Evolutionary conservation across 164 flowering plant species (phyloP).

Genomic region (Nymphaea thermarum): DNA sequence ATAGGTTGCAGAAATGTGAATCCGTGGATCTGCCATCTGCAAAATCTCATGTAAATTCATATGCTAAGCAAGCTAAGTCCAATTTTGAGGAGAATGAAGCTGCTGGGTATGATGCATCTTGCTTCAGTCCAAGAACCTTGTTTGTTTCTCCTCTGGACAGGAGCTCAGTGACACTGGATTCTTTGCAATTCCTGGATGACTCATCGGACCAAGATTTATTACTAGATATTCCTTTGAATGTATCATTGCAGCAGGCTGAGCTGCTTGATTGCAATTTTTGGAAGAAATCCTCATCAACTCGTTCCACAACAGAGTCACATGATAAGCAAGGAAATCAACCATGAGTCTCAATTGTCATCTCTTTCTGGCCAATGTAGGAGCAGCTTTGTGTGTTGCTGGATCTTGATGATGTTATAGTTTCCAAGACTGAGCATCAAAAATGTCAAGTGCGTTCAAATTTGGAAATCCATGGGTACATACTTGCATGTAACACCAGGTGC

Average conservation of each 20-base stretch:
- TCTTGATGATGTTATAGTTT: neutral
- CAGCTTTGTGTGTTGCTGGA: neutral
- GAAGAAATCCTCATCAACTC: neutral
- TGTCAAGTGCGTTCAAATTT: neutral
- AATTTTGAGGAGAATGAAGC: slow-evolving; percentile 30
- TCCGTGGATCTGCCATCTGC: neutral
- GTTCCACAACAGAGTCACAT: neutral
- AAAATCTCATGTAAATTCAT: slow-evolving; percentile 2
- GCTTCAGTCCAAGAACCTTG: slow-evolving; percentile 57
- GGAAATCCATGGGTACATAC: neutral
- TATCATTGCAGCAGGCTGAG: slow-evolving; percentile 82
- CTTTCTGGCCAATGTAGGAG: neutral
- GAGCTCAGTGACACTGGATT: slow-evolving; percentile 43
- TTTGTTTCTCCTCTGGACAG: slow-evolving; percentile 53
- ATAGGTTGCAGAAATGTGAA: slow-evolving; percentile 12
- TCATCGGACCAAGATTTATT: slow-evolving; percentile 73
- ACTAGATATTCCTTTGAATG: slow-evolving; percentile 62
- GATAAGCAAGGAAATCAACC: neutral
- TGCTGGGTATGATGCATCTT: slow-evolving; percentile 33
- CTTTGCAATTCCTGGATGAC: slow-evolving; percentile 39
- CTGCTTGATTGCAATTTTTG: slow-evolving; percentile 28
- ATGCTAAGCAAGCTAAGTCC: slow-evolving; percentile 14
- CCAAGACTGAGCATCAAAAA: neutral
- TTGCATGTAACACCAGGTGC: neutral
- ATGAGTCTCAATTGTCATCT: neutral